Conservation (phyloP, 139 green algal species). For the Asterochloris sp. region DNA sequence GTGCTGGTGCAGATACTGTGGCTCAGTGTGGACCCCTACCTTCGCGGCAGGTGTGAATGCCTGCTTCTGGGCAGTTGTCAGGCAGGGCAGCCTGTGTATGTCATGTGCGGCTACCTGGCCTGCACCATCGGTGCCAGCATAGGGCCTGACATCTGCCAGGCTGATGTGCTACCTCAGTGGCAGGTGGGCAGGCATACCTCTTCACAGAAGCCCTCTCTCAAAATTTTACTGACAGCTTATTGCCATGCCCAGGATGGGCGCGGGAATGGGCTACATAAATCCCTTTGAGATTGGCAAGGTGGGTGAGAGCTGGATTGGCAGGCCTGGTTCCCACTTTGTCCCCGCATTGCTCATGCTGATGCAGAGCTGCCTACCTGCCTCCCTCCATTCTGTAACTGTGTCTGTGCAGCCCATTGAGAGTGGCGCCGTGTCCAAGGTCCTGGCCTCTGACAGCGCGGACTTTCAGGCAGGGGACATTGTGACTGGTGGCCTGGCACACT, state of each 20-base stretch:
- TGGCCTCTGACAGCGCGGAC: background rate
- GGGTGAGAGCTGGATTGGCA: no score
- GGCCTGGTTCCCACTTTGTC: no score
- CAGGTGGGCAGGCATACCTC: no score
- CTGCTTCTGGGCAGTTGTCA: no score
- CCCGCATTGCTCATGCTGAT: no score
- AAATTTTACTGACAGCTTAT: no score
- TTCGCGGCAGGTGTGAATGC: background rate
- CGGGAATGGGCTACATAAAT: slow-evolving; percentile 1
- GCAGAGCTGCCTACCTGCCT: background rate
- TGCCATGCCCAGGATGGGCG: background rate
- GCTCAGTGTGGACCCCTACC: slow-evolving; percentile 6
- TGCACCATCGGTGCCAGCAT: no score
- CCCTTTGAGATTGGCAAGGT: slow-evolving; percentile 16
- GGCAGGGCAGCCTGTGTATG: no score
- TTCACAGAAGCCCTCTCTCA: no score
- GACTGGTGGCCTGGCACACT: background rate
- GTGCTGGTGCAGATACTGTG: slow-evolving; percentile 8
- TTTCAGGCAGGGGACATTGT: slow-evolving; percentile 8
- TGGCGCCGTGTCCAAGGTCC: background rate
- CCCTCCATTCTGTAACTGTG: background rate
- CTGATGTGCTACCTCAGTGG: no score
- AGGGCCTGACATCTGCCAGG: no score
- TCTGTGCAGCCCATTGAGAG: background rate
- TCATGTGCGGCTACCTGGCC: no score